phyloP scores from a whole-genome alignment of 148 eudicot genomes.

The Bassia scoparia region DNA sequence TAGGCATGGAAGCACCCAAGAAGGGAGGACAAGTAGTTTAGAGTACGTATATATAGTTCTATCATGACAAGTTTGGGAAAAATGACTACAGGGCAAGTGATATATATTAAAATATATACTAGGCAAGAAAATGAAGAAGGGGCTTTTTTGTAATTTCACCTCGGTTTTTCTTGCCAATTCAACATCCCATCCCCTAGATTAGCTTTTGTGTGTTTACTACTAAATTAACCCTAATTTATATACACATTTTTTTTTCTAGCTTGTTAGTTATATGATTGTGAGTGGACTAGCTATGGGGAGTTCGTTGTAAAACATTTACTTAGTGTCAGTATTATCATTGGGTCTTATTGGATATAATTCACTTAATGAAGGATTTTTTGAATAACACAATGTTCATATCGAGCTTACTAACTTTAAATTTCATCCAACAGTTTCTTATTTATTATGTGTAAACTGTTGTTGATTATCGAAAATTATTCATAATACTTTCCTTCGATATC shows the following conservation, averaged over 20 bases:
- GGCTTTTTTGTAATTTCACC: slow-evolving; percentile 30
- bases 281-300: not conserved
- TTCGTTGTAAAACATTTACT: not conserved
- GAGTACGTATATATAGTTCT: not conserved
- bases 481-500: too few species aligned
- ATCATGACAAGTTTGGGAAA: not conserved
- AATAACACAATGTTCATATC: not conserved
- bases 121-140: not conserved
- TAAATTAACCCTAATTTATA: slow-evolving; percentile 1
- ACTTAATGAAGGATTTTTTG: not conserved
- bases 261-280: not conserved
- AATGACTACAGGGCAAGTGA: slow-evolving; percentile 7
- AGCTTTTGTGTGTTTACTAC: slow-evolving; percentile 17
- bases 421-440: too few species aligned
- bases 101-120: slow-evolving; percentile 11
- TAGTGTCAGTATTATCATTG: not conserved
- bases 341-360: not conserved
- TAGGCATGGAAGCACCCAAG: slow-evolving; percentile 38
- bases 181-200: not conserved
- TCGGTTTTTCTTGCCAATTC: slow-evolving; percentile 5
- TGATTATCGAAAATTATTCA: too few species aligned
- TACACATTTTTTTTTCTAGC: not conserved
- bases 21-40: slow-evolving; percentile 17
- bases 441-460: too few species aligned
- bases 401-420: too few species aligned